Evolutionary conservation across 1,139 yeast species (phyloP).

Genomic region (Blastobotrys proliferans): DNA sequence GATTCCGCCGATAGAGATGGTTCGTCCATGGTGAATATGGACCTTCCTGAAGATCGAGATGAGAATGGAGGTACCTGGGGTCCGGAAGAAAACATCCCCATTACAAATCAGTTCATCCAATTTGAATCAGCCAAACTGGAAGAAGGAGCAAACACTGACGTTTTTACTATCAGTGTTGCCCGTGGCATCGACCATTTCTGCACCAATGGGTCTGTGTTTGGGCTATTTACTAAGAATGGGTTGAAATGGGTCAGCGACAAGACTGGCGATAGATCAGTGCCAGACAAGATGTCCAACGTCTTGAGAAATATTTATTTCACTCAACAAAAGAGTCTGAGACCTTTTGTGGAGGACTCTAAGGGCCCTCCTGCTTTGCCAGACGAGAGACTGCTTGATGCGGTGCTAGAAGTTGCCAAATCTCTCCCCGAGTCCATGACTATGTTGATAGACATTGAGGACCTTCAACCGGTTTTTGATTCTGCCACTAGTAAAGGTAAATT

Average conservation of each 20-base stretch:
- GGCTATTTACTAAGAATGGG: constrained; percentile 41
- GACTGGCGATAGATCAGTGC: constrained; percentile 31
- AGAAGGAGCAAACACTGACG: constrained; percentile 16
- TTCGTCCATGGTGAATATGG: neutral
- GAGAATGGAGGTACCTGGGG: constrained; percentile 4
- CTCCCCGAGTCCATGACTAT: too few species aligned
- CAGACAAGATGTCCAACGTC: constrained; percentile 24
- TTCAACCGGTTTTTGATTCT: constrained; percentile 20
- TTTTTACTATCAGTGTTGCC: constrained; percentile 19
- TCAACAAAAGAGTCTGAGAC: constrained; percentile 37
- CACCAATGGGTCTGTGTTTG: constrained; percentile 33
- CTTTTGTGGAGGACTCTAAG: constrained; percentile 17
- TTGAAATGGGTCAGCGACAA: constrained; percentile 39
- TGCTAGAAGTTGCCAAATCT: too few species aligned
- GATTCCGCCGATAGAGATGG: neutral
- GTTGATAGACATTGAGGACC: constrained; percentile 20
- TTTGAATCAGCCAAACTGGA: neutral
- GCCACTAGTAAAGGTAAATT: constrained; percentile 17
- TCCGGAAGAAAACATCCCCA: constrained; percentile 12
- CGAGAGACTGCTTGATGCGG: constrained; percentile 1
- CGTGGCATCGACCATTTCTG: constrained; percentile 20
- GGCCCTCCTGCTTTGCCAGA: constrained; percentile 10
- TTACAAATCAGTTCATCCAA: constrained; percentile 15
- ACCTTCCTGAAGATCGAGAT: neutral
- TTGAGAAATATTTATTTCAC: constrained; percentile 22